Conservation (phyloP, 2,329 filamentous ascomycete species). For the Colletotrichum lupini region DNA sequence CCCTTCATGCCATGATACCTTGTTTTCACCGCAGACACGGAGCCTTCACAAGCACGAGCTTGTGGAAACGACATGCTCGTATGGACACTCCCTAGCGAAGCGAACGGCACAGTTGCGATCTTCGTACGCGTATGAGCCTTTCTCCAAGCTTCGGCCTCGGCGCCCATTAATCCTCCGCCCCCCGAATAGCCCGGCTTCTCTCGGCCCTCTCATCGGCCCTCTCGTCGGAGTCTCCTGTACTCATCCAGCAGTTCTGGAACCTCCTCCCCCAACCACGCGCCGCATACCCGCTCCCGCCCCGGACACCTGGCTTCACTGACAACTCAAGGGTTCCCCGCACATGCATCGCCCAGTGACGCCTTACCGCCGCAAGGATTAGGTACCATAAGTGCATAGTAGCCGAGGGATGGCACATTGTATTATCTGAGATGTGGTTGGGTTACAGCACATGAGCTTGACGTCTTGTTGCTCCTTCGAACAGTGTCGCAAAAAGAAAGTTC, state of each 20-base stretch:
- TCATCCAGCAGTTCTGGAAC: not conserved
- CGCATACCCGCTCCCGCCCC: constrained; percentile 4
- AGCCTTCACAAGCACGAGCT: too few relatives aligned
- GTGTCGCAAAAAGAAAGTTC: not conserved
- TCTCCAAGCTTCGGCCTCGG: not conserved
- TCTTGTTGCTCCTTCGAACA: not conserved
- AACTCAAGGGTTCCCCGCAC: constrained; percentile 30
- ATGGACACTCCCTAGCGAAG: too few relatives aligned
- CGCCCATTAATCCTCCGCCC: not conserved
- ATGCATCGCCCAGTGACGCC: constrained; percentile 10
- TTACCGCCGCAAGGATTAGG: not conserved
- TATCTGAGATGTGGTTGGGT: not conserved
- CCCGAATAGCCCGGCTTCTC: not conserved
- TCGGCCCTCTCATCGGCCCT: not conserved
- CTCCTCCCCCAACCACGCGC: too few relatives aligned
- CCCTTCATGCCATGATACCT: not conserved
- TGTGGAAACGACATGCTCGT: not conserved
- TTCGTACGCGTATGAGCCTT: not conserved
- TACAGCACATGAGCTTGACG: constrained; percentile 23
- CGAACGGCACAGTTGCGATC: not conserved
- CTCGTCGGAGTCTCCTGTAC: not conserved
- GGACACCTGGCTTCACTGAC: constrained; percentile 2
- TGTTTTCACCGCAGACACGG: too few relatives aligned
- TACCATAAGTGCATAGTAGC: not conserved
- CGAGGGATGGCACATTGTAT: not conserved